Base-by-base conservation (phyloP, 2,329 filamentous ascomycete species). In the Ophiosphaerella narmari region DNA sequence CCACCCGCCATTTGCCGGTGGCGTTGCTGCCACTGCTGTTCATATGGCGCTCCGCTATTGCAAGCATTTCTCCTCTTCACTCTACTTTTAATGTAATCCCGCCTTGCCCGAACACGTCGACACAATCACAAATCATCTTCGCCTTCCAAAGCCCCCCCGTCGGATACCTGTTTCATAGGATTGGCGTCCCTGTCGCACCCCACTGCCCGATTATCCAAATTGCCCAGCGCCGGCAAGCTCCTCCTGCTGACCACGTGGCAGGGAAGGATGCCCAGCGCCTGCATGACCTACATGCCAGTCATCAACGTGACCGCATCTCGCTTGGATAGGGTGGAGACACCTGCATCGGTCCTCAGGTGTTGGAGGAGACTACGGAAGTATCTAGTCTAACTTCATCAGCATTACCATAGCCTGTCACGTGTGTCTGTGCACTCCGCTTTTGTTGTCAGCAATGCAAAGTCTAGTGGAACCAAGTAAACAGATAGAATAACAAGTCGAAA, bases 211-310 rank as follows among this genome's bases (percentile, higher is more conserved):
- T 14, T 16, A 34, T 47, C 38, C 32, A 32, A 5, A 48, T 26
- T 46, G 24, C 18, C 49, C 41, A 24, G 16, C 11, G 42, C 23
- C 35, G 37, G 50, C 43, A 40, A 42, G 42, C 36, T 46, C 40
- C 48, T 48, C 48, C 54, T 53, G 46, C 50, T 36, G 42, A 48
- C 54, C 57, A 60, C 57, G 54, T 60, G 57, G 57, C 29, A 16
- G 24, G 39, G 51, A 51, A 43, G 45, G 41, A 32, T 29, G 26
- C 11, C 26, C 11, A 29, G 26, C 4, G 26, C 50, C 43, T 47
- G 48, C 48, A 45, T 52, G 39, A 35, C 43, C 40, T 46, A 37
- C 32, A 40, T 13, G 33, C 24, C 16, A 23, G 14, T 24, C 12
- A 32, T 43, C 21, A 34, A 44, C 34, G 31, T 35, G 23, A 26